Base-by-base conservation (phyloP, 441 rosid genomes). In the Kokia cookei region DNA sequence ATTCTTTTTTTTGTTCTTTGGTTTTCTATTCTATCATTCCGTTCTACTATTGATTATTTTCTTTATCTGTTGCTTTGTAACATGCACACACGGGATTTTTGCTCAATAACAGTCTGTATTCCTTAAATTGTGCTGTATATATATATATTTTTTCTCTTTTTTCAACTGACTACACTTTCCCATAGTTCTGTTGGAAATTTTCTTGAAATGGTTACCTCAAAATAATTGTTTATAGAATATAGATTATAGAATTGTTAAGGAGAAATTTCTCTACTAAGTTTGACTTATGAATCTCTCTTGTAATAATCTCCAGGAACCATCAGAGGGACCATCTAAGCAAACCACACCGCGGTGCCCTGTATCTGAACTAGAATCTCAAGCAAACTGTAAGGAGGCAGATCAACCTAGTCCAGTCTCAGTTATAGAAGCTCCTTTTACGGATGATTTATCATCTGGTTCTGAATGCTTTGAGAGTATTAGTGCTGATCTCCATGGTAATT, bases 351-450 rank as follows among this genome's bases (percentile, higher is more conserved):
- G 75, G 71, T 84, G 81, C 60, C 76, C 93, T 57, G 81, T 79
- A 73, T 69, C 87, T 59, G 88, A 83, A 80, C 80, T 79, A 43
- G 84, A 85, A 76, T 81, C 95, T 80, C 80, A 82, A 42, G 86
- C 87, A 74, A 84, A 80, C 81, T 76, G 90, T 14, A 96, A 88
- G 86, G 99, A 94, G 81, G 86, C 87, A 55, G 97, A 94, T 42
- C 99, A 96, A 79, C 98, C 99, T 27, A 94, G 98, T 83, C 98
- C 98, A 3, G 84, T 91, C 73, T 96, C 99, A 65, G 89, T 94
- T 79, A 89, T 96, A 73, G 97, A 96, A 88, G 83, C 97, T 74
- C 89, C 96, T 69, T 96, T 91, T 45, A 77, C 85, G 42, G 93
- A 89, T 42, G 97, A 91, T 70, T 61, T 79, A 42, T 93, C 98